Percentiles rank a stretch among this genome's conserved stretches.
phyloP scores from a whole-genome alignment of 371 early-diverging fungal species.

The Umbelopsis sp. region DNA sequence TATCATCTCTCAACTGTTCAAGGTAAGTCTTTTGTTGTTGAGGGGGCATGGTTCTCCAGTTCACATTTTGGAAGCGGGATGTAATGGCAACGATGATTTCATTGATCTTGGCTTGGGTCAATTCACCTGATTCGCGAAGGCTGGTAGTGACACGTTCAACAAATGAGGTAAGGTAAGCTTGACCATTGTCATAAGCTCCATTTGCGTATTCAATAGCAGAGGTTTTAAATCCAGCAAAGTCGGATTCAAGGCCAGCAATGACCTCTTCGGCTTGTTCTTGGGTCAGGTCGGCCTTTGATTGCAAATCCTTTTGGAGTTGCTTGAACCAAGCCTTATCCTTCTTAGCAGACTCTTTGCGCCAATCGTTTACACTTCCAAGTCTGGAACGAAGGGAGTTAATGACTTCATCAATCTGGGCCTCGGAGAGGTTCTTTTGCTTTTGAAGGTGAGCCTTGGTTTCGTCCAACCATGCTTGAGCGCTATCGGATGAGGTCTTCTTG shows the following conservation, averaged over 20 bases:
- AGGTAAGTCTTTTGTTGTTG: slow-evolving; percentile 16
- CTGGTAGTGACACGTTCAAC: slow-evolving; percentile 9
- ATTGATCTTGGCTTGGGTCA: slow-evolving; percentile 16
- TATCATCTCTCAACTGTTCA: slow-evolving; percentile 6
- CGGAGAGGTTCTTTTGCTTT: slow-evolving; percentile 34
- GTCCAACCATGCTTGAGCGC: slow-evolving; percentile 8
- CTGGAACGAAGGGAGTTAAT: slow-evolving; percentile 22
- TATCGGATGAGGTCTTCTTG: slow-evolving; percentile 20
- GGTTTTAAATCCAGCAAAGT: slow-evolving; percentile 49
- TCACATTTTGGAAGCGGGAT: slow-evolving; percentile 2
- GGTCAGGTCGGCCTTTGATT: slow-evolving; percentile 36
- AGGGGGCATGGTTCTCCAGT: slow-evolving; percentile 2
- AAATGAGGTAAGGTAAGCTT: slow-evolving; percentile 17
- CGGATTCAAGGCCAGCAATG: slow-evolving; percentile 29
- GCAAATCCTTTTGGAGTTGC: slow-evolving; percentile 33
- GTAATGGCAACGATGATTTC: slow-evolving; percentile 17
- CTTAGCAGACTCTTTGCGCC: slow-evolving; percentile 28
- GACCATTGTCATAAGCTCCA: slow-evolving; percentile 29
- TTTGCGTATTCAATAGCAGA: slow-evolving; percentile 50
- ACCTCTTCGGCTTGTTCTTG: slow-evolving; percentile 34
- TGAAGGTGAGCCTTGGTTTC: slow-evolving; percentile 27
- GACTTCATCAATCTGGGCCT: slow-evolving; percentile 34
- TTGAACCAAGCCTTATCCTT: slow-evolving; percentile 42
- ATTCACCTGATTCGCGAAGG: slow-evolving; percentile 10
- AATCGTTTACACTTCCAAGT: slow-evolving; percentile 26